A percentile compares a stretch with the other conserved stretches of the same genome.
phyloP scores from a whole-genome alignment of 1,284 basidiomycete species.

The Puccinia horiana region DNA sequence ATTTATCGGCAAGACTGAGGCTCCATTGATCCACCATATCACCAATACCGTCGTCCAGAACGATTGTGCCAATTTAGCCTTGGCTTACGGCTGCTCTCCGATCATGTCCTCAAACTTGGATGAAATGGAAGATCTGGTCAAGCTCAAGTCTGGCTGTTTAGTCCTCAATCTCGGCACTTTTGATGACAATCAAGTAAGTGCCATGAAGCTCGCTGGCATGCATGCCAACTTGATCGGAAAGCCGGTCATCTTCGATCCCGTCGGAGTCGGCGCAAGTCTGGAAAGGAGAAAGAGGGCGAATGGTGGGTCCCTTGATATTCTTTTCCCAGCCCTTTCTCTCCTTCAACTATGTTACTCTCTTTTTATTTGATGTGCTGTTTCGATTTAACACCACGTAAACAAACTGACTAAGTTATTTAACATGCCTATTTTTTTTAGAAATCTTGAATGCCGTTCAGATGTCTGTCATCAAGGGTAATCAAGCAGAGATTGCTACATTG shows the following conservation, averaged over 20 bases:
- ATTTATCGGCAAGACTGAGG: constrained; percentile 59
- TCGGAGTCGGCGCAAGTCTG: constrained; percentile 81
- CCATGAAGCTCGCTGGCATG: constrained; percentile 78
- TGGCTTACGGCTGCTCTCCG: constrained; percentile 84
- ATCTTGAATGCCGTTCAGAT: constrained; percentile 83
- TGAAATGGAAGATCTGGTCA: constrained; percentile 37
- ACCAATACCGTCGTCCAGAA: constrained; percentile 84
- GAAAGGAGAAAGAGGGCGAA: constrained; percentile 67
- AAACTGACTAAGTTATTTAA: neutral
- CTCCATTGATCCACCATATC: constrained; percentile 74
- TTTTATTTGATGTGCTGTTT: neutral
- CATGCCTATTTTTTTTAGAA: constrained; percentile 62
- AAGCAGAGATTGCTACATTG: constrained; percentile 80
- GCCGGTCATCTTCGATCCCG: constrained; percentile 88
- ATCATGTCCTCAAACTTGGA: constrained; percentile 68
- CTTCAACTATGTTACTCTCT: neutral
- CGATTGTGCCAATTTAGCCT: constrained; percentile 86
- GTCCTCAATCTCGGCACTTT: constrained; percentile 92
- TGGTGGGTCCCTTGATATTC: constrained; percentile 53
- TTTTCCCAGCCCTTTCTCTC: neutral
- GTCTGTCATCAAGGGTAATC: constrained; percentile 92
- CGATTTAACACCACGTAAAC: neutral
- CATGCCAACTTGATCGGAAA: constrained; percentile 73
- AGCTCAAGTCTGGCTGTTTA: constrained; percentile 60
- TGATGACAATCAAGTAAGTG: constrained; percentile 64